phyloP scores from a whole-genome alignment of 345 rosid genomes.

The Brassica cretica region DNA sequence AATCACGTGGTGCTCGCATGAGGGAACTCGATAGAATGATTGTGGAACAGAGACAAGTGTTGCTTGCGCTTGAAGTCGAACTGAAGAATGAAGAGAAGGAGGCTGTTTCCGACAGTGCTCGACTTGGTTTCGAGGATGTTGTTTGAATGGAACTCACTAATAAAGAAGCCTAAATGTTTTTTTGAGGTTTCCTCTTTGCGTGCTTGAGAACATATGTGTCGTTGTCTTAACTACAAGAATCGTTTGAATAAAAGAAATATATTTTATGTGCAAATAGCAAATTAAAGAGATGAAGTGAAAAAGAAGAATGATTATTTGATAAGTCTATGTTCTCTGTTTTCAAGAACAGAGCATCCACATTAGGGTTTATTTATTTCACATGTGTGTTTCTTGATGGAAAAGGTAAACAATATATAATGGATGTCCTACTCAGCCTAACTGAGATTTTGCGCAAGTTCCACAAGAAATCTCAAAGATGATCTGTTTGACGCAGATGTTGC shows the following conservation, averaged over 20 bases:
- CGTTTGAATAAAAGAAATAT: background rate
- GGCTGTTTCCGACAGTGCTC: constrained; percentile 27
- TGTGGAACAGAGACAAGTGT: constrained; percentile 15
- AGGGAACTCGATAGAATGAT: constrained; percentile 36
- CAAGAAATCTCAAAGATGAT: too few species aligned
- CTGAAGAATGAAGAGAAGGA: constrained; percentile 38
- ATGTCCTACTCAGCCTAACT: too few species aligned
- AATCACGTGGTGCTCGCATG: constrained; percentile 30
- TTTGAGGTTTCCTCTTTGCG: background rate
- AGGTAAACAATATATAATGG: too few species aligned
- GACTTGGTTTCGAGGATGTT: constrained; percentile 38
- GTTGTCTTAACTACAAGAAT: background rate
- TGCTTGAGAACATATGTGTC: background rate
- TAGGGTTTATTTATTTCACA: too few species aligned
- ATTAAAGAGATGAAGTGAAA: background rate
- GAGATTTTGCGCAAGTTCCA: too few species aligned
- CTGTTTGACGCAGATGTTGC: too few species aligned
- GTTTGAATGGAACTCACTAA: constrained; percentile 23
- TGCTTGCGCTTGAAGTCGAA: constrained; percentile 28
- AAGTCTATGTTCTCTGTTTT: background rate
- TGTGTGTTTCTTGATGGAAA: too few species aligned
- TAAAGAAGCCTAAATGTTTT: constrained; percentile 8
- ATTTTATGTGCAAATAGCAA: background rate
- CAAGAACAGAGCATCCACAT: background rate
- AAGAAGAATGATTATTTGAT: background rate